phyloP scores from a whole-genome alignment of 2,329 filamentous ascomycete species.

The Pestalotiopsis sp. region DNA sequence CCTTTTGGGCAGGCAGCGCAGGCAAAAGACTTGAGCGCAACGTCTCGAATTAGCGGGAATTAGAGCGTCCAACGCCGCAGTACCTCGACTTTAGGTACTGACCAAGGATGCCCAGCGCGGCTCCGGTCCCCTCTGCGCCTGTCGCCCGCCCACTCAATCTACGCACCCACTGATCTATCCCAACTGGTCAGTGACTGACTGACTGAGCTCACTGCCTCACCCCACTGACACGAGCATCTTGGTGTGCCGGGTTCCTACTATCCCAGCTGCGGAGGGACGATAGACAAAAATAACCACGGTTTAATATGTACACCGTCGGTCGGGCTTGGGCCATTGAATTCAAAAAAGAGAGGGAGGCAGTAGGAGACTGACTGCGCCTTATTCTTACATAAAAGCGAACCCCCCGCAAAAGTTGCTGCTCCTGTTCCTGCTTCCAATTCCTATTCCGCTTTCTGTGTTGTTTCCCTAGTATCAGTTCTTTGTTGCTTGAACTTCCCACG shows the following conservation, averaged over 20 bases:
- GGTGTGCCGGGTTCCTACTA: background rate
- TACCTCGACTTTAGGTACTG: background rate
- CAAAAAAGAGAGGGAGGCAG: background rate
- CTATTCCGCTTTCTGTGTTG: background rate
- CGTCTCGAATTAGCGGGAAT: background rate
- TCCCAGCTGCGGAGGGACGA: background rate
- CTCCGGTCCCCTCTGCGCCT: background rate
- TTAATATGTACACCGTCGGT: background rate
- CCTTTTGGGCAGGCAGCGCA: background rate
- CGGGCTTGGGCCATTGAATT: conserved; percentile 1
- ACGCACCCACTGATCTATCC: no score
- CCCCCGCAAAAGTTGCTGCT: background rate
- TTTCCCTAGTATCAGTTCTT: background rate
- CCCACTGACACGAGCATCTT: conserved; percentile 2
- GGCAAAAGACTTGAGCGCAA: background rate
- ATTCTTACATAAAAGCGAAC: conserved; percentile 8
- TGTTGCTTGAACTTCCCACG: background rate
- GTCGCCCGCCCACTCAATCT: background rate
- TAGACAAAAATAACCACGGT: background rate
- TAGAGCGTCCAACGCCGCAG: background rate
- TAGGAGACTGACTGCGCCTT: background rate
- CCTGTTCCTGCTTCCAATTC: background rate
- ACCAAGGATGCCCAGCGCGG: background rate
- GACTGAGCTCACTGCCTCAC: conserved; percentile 3
- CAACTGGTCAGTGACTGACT: background rate